These are phyloP conservation scores for Xylaria sp. DNA, from an alignment of 2,329 filamentous ascomycete species.

Conservation along the genomic window DNA sequence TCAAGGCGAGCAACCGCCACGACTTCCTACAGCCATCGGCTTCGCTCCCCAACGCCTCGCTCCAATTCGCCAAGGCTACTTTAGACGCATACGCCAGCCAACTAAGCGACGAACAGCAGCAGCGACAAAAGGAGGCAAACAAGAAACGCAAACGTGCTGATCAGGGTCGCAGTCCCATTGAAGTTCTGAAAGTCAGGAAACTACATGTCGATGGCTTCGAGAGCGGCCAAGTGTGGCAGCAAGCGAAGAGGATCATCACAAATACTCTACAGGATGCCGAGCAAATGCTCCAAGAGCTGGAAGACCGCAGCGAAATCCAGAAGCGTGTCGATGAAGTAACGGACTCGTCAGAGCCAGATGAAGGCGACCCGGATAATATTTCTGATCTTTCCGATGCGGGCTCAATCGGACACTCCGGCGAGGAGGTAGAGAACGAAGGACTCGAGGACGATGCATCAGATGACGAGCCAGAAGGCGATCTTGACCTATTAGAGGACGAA, in stretches of 20 bases:
- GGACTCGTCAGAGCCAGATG: constrained; percentile 42
- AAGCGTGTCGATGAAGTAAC: constrained; percentile 47
- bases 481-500: constrained; percentile 31
- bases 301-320: constrained; percentile 59
- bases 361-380: constrained; percentile 32
- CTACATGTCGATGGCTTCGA: constrained; percentile 88
- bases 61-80: constrained; percentile 78
- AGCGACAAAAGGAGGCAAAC: constrained; percentile 68
- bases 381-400: constrained; percentile 40
- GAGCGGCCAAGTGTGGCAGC: constrained; percentile 90
- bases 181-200: constrained; percentile 77
- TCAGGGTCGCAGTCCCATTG: constrained; percentile 48
- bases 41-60: constrained; percentile 69
- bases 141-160: constrained; percentile 76
- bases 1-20: constrained; percentile 67
- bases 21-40: constrained; percentile 76
- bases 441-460: constrained; percentile 43
- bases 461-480: constrained; percentile 41
- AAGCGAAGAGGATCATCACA: constrained; percentile 80
- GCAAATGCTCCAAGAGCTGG: constrained; percentile 54
- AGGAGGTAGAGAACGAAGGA: constrained; percentile 3
- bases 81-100: constrained; percentile 78
- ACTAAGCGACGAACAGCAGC: constrained; percentile 74
- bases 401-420: constrained; percentile 13
- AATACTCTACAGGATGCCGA: constrained; percentile 57